Percentiles rank a stretch among this genome's conserved stretches.
These are phyloP conservation scores for Xylaria sp. DNA, from an alignment of 495 filamentous ascomycete genomes.

Conservation along the genomic window DNA sequence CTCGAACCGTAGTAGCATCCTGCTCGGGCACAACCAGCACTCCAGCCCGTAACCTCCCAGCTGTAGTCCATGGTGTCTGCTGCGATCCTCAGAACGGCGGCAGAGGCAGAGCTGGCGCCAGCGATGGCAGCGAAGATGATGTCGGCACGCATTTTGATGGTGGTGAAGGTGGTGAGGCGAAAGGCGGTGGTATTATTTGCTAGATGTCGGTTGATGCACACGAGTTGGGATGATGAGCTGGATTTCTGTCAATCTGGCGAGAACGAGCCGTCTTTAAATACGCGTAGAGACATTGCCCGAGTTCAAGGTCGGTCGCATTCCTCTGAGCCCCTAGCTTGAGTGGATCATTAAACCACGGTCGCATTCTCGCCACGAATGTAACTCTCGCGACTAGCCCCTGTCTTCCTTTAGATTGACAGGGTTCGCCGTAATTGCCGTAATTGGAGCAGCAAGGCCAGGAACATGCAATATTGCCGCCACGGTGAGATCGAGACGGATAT, in stretches of 20 bases:
- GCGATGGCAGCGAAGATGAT: slow-evolving; percentile 32
- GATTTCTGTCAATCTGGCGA: neutral
- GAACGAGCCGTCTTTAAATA: slow-evolving; percentile 14
- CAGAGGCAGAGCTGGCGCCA: slow-evolving; percentile 33
- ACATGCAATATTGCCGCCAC: slow-evolving; percentile 12
- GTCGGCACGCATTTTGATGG: slow-evolving; percentile 37
- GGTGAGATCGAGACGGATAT: slow-evolving; percentile 7
- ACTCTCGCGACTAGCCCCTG: slow-evolving; percentile 14
- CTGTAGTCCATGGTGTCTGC: slow-evolving; percentile 29
- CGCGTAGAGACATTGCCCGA: neutral
- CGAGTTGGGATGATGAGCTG: neutral
- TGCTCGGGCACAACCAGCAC: slow-evolving; percentile 31
- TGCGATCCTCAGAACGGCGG: slow-evolving; percentile 31
- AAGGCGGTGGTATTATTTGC: neutral
- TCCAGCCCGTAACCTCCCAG: slow-evolving; percentile 41
- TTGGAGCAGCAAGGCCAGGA: slow-evolving; percentile 14
- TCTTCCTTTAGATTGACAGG: neutral
- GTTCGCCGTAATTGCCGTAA: slow-evolving; percentile 12
- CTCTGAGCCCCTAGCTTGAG: slow-evolving; percentile 1
- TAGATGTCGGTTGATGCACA: neutral
- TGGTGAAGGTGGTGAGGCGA: too few relatives aligned
- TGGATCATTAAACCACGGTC: slow-evolving; percentile 18
- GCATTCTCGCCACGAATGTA: slow-evolving; percentile 19
- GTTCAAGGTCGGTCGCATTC: slow-evolving; percentile 17
- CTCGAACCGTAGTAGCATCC: slow-evolving; percentile 37